Evolutionary conservation across 2,329 filamentous ascomycete species (phyloP).

Genomic region (Raffaelea ambrosiae): DNA sequence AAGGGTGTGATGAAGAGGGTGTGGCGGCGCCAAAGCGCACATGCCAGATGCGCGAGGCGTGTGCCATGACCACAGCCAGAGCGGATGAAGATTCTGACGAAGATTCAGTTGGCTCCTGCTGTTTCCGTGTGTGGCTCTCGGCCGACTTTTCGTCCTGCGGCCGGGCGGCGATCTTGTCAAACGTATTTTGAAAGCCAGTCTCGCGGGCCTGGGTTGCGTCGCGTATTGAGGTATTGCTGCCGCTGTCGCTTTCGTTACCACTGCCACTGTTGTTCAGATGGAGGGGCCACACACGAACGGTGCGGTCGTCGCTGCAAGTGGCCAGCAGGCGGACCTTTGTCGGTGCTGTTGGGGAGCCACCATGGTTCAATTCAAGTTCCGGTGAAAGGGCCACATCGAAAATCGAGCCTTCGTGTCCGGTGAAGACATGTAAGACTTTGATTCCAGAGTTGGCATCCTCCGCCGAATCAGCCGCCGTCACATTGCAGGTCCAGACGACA

Average conservation of each 20-base stretch:
- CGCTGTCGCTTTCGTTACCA: constrained; percentile 2
- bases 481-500: constrained; percentile 72
- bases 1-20: not conserved
- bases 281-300: constrained; percentile 67
- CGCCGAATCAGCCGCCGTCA: constrained; percentile 1
- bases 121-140: not conserved
- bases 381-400: constrained; percentile 80
- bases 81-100: constrained; percentile 28
- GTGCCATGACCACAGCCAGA: constrained; percentile 72
- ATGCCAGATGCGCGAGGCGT: constrained; percentile 83
- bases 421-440: constrained; percentile 45
- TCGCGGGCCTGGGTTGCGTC: constrained; percentile 34
- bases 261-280: not conserved
- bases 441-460: too few species aligned
- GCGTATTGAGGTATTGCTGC: constrained; percentile 10
- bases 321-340: constrained; percentile 50
- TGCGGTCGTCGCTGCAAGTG: constrained; percentile 92
- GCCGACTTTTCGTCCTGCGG: too few species aligned
- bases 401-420: constrained; percentile 81
- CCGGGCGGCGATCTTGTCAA: not conserved
- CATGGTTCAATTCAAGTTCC: constrained; percentile 23
- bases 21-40: constrained; percentile 49
- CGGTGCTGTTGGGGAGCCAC: constrained; percentile 23
- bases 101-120: not conserved
- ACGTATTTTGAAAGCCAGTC: constrained; percentile 46